A percentile compares a stretch with the other conserved stretches of the same genome.
Evolutionary conservation across 148 eudicot species (phyloP).

Genomic region (Rhododendron mucronatum): DNA sequence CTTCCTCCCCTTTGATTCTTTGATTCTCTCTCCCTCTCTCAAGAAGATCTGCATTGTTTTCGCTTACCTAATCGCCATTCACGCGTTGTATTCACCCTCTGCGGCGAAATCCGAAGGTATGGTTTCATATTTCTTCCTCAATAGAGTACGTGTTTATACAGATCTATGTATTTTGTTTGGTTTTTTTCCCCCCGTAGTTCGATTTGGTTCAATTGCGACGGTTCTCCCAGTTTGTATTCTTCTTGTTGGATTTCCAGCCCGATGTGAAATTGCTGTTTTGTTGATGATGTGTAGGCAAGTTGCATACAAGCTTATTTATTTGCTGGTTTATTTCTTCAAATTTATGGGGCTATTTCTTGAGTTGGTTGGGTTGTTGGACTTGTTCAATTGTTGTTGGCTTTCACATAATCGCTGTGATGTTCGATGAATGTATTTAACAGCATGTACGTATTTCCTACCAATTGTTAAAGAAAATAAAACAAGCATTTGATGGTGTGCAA

Average conservation of each 20-base stretch:
- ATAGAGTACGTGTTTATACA: neutral
- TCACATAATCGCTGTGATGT: neutral
- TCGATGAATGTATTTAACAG: neutral
- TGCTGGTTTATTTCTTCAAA: neutral
- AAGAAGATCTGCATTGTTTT: neutral
- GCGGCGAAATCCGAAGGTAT: slow-evolving; percentile 16
- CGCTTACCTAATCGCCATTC: slow-evolving; percentile 4
- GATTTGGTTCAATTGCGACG: neutral
- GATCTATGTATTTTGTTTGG: neutral
- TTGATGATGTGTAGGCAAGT: neutral
- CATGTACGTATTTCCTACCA: neutral
- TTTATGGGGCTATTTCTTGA: neutral
- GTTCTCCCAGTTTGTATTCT: neutral
- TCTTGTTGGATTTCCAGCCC: neutral
- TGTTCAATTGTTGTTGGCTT: neutral
- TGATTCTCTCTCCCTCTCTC: neutral
- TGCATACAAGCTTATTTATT: neutral
- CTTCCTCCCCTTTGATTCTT: slow-evolving; percentile 3
- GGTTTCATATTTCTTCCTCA: neutral
- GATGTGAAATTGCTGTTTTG: neutral
- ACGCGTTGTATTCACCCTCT: neutral
- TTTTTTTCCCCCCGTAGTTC: neutral
- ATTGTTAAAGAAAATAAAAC: neutral
- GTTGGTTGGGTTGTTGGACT: neutral
- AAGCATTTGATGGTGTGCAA: neutral